Percentiles rank a stretch among this genome's conserved stretches.
Evolutionary conservation across 129 eudicot species (phyloP).

Genomic region (Saussurea involucrata): DNA sequence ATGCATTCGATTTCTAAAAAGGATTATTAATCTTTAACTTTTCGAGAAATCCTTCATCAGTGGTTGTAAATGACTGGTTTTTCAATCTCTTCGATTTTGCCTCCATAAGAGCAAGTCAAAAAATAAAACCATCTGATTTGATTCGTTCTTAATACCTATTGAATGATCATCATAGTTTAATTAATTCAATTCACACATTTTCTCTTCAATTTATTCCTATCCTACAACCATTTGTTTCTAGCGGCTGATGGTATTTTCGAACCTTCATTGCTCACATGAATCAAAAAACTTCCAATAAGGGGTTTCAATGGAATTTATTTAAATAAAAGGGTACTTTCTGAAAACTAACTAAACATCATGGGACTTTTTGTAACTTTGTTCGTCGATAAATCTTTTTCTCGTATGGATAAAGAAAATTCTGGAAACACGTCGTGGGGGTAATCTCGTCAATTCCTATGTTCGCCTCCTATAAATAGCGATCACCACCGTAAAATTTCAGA

Average conservation of each 20-base stretch:
- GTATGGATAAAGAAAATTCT: not conserved
- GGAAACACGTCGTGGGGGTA: not conserved
- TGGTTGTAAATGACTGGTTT: not conserved
- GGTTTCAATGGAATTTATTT: not conserved
- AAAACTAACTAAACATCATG: not conserved
- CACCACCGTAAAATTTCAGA: not conserved
- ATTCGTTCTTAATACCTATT: too few relatives aligned
- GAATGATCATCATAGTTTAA: too few relatives aligned
- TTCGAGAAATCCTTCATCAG: not conserved
- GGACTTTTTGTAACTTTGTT: not conserved
- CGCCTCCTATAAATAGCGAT: not conserved
- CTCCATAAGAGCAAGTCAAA: too few relatives aligned
- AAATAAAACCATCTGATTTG: too few relatives aligned
- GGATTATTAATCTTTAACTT: not conserved
- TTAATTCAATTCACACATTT: too few relatives aligned
- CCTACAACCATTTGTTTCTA: too few relatives aligned
- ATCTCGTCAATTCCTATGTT: not conserved
- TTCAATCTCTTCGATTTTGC: too few relatives aligned
- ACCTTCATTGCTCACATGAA: not conserved
- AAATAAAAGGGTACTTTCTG: not conserved
- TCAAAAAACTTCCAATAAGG: not conserved
- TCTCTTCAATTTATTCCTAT: too few relatives aligned
- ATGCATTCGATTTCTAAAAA: not conserved
- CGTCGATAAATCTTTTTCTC: not conserved
- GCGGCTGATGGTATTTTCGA: too few relatives aligned